phyloP scores from a whole-genome alignment of 2,329 filamentous ascomycete genomes.

The Alternaria gansuensis region DNA sequence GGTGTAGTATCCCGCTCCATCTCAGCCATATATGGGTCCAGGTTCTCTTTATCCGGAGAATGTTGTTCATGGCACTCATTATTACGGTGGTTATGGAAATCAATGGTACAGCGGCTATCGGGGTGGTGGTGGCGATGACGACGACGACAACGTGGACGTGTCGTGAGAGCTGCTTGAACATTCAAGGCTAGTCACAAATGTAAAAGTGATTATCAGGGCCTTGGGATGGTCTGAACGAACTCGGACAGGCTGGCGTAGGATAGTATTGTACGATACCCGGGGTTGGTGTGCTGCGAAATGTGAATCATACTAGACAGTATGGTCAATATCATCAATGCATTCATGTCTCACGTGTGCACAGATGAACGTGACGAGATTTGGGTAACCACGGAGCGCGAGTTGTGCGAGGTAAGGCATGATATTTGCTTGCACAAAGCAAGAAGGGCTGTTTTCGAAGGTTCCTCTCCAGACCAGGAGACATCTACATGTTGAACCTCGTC shows the following conservation, averaged over 20 bases:
- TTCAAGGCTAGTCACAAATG: not conserved
- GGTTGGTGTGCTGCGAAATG: not conserved
- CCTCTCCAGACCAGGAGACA: not conserved
- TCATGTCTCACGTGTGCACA: not conserved
- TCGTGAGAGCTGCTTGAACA: not conserved
- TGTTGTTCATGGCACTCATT: not conserved
- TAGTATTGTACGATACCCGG: slow-evolving; percentile 10
- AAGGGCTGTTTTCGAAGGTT: not conserved
- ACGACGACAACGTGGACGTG: not conserved
- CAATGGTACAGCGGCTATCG: not conserved
- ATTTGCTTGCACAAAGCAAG: slow-evolving; percentile 1
- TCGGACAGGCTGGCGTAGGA: slow-evolving; percentile 2
- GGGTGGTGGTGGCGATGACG: not conserved
- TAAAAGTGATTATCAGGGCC: not conserved
- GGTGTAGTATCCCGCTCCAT: not conserved
- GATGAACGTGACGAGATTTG: not conserved
- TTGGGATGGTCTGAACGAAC: not conserved
- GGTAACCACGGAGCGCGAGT: not conserved
- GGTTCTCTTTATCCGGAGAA: too few species aligned
- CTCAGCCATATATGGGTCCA: not conserved
- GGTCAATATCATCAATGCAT: slow-evolving; percentile 3
- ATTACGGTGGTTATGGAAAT: not conserved
- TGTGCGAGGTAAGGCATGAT: not conserved
- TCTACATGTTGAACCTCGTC: slow-evolving; percentile 88
- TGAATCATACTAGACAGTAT: not conserved